Conservation (phyloP, 2,329 filamentous ascomycete genomes). For the Fusarium aywerte region DNA sequence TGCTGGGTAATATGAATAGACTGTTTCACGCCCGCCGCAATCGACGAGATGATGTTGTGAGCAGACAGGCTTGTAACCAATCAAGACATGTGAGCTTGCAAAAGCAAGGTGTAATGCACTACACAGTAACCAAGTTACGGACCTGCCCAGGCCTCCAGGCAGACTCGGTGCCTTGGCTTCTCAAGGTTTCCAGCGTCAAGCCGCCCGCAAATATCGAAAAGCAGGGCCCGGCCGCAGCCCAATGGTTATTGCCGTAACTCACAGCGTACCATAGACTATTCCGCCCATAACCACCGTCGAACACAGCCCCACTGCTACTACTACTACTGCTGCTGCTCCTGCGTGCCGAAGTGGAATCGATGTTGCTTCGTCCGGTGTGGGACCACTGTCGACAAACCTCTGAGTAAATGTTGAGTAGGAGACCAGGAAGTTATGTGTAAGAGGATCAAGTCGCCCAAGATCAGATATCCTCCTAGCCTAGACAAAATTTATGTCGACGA, state of each 20-base stretch:
- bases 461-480: neutral
- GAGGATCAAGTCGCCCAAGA: neutral
- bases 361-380: neutral
- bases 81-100: constrained; percentile 23
- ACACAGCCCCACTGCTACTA: neutral
- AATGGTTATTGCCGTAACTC: constrained; percentile 28
- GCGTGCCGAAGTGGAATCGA: neutral
- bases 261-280: constrained; percentile 33
- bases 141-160: constrained; percentile 12
- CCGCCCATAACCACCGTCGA: constrained; percentile 27
- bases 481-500: constrained; percentile 14
- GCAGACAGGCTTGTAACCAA: constrained; percentile 26
- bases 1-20: neutral
- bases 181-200: constrained; percentile 27
- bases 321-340: neutral
- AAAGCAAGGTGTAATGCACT: constrained; percentile 44
- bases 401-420: neutral
- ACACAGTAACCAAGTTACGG: neutral
- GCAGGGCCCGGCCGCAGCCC: constrained; percentile 21
- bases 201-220: constrained; percentile 28
- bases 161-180: constrained; percentile 33
- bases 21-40: constrained; percentile 3
- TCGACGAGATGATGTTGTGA: constrained; percentile 31
- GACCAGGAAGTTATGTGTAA: neutral
- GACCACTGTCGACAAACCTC: neutral